Conservation (phyloP, 768 basidiomycete genomes). For the Agaricus sinodeliciosus region DNA sequence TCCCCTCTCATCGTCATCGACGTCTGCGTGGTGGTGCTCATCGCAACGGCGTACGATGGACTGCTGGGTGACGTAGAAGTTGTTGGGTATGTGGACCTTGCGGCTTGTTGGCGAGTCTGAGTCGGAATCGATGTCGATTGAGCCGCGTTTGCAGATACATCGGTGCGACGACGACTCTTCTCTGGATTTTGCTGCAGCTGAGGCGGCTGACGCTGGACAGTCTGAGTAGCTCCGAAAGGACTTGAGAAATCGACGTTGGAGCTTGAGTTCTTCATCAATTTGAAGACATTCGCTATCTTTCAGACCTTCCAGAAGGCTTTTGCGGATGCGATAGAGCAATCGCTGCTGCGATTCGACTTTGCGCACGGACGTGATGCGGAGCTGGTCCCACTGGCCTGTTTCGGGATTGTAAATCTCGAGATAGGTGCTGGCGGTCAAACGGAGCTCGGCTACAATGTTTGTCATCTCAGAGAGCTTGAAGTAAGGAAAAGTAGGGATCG, state of each 20-base stretch:
- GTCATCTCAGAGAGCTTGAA: constrained; percentile 52
- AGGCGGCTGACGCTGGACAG: neutral
- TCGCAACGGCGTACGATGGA: constrained; percentile 5
- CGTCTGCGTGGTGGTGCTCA: neutral
- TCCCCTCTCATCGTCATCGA: constrained; percentile 5
- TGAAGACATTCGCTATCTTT: constrained; percentile 51
- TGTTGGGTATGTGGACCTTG: constrained; percentile 26
- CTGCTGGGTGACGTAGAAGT: constrained; percentile 22
- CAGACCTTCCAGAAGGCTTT: constrained; percentile 51
- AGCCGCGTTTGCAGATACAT: constrained; percentile 17
- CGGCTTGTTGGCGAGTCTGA: constrained; percentile 4
- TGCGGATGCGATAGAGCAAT: constrained; percentile 54
- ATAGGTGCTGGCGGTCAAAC: constrained; percentile 43
- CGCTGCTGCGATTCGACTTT: constrained; percentile 54
- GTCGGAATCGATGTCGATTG: constrained; percentile 11
- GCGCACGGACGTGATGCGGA: constrained; percentile 51
- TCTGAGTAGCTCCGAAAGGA: constrained; percentile 11
- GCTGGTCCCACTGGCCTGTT: constrained; percentile 63
- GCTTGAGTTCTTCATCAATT: constrained; percentile 47
- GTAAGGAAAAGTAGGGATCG: constrained; percentile 57
- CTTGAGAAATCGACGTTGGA: constrained; percentile 28
- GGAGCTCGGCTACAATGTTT: constrained; percentile 48
- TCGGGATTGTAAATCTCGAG: constrained; percentile 53
- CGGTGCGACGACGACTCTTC: constrained; percentile 2
- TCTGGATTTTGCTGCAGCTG: neutral